Evolutionary conservation across 78 protist species (phyloP).

Genomic region (Guillardia theta): DNA sequence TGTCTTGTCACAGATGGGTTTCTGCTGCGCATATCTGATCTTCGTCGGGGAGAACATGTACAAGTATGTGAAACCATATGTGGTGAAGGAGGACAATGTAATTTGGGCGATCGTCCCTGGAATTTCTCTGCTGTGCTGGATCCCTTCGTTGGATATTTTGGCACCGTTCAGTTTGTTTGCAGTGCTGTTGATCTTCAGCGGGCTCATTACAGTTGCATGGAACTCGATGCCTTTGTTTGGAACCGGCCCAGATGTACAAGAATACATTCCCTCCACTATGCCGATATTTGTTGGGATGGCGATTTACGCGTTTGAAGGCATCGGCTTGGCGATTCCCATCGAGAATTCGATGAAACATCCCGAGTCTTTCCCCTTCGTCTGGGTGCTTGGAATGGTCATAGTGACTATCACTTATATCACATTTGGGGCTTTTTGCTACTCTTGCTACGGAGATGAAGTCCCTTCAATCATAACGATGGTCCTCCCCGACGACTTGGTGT

Average conservation of each 20-base stretch:
- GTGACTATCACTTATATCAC: background rate
- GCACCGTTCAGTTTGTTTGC: background rate
- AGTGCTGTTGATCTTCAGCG: background rate
- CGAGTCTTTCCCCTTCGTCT: background rate
- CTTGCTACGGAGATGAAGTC: constrained; percentile 7
- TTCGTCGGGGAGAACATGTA: background rate
- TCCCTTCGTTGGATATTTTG: background rate
- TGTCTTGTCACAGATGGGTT: constrained; percentile 12
- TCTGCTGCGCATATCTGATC: constrained; percentile 6
- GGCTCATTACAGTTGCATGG: background rate
- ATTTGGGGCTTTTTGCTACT: background rate
- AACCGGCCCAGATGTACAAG: background rate
- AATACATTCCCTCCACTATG: background rate
- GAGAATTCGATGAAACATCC: background rate
- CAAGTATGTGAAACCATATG: background rate
- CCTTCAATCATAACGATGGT: constrained; percentile 1
- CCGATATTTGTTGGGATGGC: constrained; percentile 24
- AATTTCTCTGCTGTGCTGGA: background rate
- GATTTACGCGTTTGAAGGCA: constrained; percentile 13
- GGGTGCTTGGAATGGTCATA: background rate
- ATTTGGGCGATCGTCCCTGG: background rate
- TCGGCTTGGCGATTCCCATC: background rate
- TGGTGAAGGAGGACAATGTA: background rate
- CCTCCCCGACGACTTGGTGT: background rate
- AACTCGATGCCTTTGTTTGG: background rate